These are phyloP conservation scores for Diplocarpon mali DNA, from an alignment of 2,329 filamentous ascomycete species.

Conservation along the genomic window DNA sequence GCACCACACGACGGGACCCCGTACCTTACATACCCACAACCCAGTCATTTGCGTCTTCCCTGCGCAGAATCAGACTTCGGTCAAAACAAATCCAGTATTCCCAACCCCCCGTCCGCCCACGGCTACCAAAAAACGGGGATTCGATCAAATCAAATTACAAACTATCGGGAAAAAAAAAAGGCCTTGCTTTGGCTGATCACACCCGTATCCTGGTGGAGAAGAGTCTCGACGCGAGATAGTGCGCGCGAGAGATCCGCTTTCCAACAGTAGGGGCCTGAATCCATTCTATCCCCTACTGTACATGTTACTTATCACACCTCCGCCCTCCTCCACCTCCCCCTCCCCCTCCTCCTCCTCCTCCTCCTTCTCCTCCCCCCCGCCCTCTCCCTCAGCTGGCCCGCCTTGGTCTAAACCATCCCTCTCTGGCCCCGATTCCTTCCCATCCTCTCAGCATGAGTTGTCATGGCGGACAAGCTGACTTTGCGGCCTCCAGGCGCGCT, in stretches of 20 bases:
- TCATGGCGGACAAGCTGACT: conserved; percentile 26
- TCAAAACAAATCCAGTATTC: too few species aligned
- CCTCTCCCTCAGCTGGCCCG: too few species aligned
- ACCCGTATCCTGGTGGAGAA: conserved; percentile 11
- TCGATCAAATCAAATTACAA: background rate
- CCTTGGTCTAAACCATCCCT: too few species aligned
- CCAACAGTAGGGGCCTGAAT: conserved; percentile 10
- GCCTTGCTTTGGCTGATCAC: conserved; percentile 11
- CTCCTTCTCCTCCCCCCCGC: too few species aligned
- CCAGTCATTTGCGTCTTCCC: too few species aligned
- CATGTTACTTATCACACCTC: too few species aligned
- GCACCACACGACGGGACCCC: too few species aligned
- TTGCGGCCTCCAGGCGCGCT: conserved; percentile 22
- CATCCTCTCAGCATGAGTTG: conserved; percentile 20
- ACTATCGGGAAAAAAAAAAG: conserved; percentile 10
- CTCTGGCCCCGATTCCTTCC: conserved; percentile 3
- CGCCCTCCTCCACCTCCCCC: too few species aligned
- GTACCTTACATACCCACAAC: too few species aligned
- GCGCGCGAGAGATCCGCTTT: conserved; percentile 6
- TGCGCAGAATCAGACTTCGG: too few species aligned
- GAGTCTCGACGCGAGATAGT: conserved; percentile 15
- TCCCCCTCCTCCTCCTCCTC: too few species aligned
- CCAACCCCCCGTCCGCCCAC: too few species aligned
- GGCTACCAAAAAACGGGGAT: conserved; percentile 10
- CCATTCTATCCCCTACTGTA: background rate